phyloP scores from a whole-genome alignment of 1,284 basidiomycete species.

The Anthracocystis panici-leucophaei region DNA sequence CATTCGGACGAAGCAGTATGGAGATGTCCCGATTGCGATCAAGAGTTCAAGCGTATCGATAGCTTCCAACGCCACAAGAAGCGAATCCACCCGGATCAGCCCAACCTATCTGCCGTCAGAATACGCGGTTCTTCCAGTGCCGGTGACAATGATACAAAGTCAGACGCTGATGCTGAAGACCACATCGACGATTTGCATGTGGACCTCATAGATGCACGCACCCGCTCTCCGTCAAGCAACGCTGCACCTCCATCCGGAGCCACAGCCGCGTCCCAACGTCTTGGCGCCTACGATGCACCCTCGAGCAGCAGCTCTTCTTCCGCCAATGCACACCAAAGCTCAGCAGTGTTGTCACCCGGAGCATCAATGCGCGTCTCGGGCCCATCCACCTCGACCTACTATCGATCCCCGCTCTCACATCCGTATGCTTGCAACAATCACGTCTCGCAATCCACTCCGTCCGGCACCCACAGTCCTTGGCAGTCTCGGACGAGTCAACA shows the following conservation, averaged over 20 bases:
- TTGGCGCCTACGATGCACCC: background rate
- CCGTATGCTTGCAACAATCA: constrained; percentile 27
- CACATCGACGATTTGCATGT: constrained; percentile 16
- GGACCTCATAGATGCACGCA: background rate
- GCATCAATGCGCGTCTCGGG: constrained; percentile 8
- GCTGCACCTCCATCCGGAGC: background rate
- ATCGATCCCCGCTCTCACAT: constrained; percentile 27
- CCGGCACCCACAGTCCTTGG: constrained; percentile 17
- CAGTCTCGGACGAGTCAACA: constrained; percentile 14
- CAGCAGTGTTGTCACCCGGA: constrained; percentile 1
- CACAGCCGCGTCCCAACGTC: background rate
- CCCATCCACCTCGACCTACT: constrained; percentile 13
- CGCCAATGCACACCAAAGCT: background rate
- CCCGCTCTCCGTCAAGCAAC: background rate
- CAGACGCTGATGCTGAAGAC: constrained; percentile 26
- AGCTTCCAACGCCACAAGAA: constrained; percentile 55
- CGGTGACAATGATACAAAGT: constrained; percentile 11
- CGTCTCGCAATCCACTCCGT: constrained; percentile 3
- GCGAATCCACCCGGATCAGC: constrained; percentile 44
- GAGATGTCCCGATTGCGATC: constrained; percentile 44
- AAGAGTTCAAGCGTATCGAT: constrained; percentile 52
- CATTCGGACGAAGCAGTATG: constrained; percentile 44
- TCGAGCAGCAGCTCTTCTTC: constrained; percentile 8
- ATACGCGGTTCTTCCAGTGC: constrained; percentile 6
- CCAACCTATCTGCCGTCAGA: constrained; percentile 28